phyloP scores from a whole-genome alignment of 345 rosid genomes.

The Pistacia integerrima region DNA sequence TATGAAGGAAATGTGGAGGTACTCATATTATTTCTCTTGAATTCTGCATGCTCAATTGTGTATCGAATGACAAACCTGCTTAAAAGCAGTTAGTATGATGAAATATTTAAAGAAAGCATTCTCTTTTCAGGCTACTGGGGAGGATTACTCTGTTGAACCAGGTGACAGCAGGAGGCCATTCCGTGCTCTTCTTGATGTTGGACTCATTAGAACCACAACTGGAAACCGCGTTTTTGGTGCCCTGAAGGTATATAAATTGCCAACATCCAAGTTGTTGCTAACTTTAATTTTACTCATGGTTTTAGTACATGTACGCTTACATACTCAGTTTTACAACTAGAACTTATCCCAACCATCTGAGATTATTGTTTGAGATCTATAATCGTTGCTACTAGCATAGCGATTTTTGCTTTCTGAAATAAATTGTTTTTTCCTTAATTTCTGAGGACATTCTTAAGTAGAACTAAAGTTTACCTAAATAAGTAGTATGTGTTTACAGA shows the following conservation, averaged over 20 bases:
- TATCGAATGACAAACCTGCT: not conserved
- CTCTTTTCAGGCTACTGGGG: conserved; percentile 69
- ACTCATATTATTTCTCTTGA: not conserved
- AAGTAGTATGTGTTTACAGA: not conserved
- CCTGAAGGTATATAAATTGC: conserved; percentile 48
- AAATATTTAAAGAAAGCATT: not conserved
- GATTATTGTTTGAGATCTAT: not conserved
- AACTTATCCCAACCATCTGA: not conserved
- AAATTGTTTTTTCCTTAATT: not conserved
- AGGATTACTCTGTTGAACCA: conserved; percentile 86
- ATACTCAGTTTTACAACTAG: not conserved
- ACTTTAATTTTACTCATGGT: not conserved
- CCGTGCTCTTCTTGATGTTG: conserved; percentile 89
- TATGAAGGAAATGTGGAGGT: conserved; percentile 81
- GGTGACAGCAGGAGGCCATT: conserved; percentile 70
- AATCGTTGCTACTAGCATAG: not conserved
- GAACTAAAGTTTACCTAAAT: too few species aligned
- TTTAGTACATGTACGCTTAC: too few species aligned
- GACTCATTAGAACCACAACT: conserved; percentile 68
- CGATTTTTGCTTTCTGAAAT: not conserved
- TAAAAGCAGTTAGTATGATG: not conserved
- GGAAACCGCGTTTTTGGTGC: conserved; percentile 81
- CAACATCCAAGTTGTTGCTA: not conserved
- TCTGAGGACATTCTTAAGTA: not conserved
- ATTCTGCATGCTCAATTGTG: not conserved